Evolutionary conservation across 768 basidiomycete species (phyloP), one percentile per base, ranked within the genome.

Genomic region (Podaxis mareebaensis): DNA sequence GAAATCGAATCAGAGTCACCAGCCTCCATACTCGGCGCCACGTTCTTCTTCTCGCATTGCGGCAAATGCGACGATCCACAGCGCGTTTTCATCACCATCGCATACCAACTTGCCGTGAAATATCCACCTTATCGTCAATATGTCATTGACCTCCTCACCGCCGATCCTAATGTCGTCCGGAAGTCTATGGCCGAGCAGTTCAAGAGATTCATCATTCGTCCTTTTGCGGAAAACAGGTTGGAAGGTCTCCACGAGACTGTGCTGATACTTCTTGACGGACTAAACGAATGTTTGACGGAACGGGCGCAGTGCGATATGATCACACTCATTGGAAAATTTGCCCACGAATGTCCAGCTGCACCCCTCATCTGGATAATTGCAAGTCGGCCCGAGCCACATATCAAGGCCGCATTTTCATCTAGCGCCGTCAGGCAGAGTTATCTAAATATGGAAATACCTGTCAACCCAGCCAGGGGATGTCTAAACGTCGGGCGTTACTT

Each of bases 381-480:
- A 1, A 72, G 72, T 53, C 64, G 74, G 0, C 71, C 73, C 2
- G 75, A 74, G 44, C 48, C 65, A 2, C 58, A 68, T n/a, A 70
- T 75, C 17, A 28, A 46, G 4, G 53, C 58, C 0, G 39, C 30
- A 2, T 70, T 73, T 20, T 24, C 55, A 42, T 40, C 24, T 7
- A 5, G 15, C 3, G 13, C 20, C 12, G 12, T 62, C 0, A 13
- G 24, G n/a, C 4, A 36, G 3, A 58, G 48, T 22, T 62, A 63
- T 8, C n/a, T 39, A 11, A 13, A 28, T 4, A 44, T 67, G 7
- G 40, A 39, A 20, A 59, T 65, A 0, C 60, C 61, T 46, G 54
- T 58, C 24, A 62, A 66, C 51, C 53, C 65, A 15, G 30, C 63
- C 3, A 46, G 60, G 12, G 64, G 65, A 3, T 61, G 66, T 40